Evolutionary conservation across 331 rosid genomes (phyloP), one percentile per base, ranked within the genome.

Genomic region (Spiraea crenata): DNA sequence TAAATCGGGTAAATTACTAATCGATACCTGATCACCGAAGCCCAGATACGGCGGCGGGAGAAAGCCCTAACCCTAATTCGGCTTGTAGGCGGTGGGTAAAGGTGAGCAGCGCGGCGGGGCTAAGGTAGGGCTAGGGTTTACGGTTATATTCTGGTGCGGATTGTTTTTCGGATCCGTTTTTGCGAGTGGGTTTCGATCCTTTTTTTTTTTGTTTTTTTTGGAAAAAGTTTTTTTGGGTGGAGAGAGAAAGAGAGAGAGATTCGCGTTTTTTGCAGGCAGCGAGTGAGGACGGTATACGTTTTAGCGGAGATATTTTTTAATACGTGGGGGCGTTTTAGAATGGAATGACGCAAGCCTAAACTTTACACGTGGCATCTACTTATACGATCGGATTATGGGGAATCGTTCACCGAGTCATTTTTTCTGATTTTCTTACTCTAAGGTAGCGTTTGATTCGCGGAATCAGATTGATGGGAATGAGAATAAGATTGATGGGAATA

Each of bases 51-150:
- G 57, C 66, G 69, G 47, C 19, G 51, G 19, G 5, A 34, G 31
- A 39, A 41, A 8, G 70, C 78, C 77, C 80, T 70, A 74, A 73
- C 78, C 76, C 56, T 79, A 76, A 76, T 76, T 78, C 25, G 58
- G 31, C 31, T 25, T 25, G 31, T 25, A 25, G 31, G 31, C 31
- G 31, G 31, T 25, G 31, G 31, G 31, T 25, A 25, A 50, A 62
- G 34, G 68, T 84, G 82, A 89, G 89, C 72, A 25, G 31, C 81
- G 83, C 83, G 85, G 81, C 85, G 82, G 84, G 85, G 76, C 81
- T 77, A 83, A 84, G 85, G 89, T 77, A 83, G 85, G 85, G 89
- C 85, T 90, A 87, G 88, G 96, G 96, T 82, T 76, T 76, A 82
- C 88, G 86, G 90, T 86, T 84, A 79, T 79, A 79, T 82, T 81